Evolutionary conservation across 352 stramenopile genomes (phyloP).

Genomic region (Phytophthora pseudosyringae): DNA sequence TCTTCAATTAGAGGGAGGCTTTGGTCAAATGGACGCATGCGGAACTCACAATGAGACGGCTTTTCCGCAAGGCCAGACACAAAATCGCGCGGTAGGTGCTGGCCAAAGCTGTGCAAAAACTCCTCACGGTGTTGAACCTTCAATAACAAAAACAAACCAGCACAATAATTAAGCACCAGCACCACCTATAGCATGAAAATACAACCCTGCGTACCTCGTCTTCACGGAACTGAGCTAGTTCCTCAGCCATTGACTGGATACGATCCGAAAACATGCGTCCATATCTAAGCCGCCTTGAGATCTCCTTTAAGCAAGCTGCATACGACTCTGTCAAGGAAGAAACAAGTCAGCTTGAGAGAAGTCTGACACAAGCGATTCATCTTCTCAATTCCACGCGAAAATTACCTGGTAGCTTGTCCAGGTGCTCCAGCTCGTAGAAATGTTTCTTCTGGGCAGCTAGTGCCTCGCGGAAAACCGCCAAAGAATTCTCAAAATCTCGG

Average conservation of each 20-base stretch:
- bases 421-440: slow-evolving; percentile 86
- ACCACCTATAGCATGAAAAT: not conserved
- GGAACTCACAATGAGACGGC: slow-evolving; percentile 88
- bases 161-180: slow-evolving; percentile 14
- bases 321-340: slow-evolving; percentile 64
- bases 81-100: slow-evolving; percentile 86
- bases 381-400: not conserved
- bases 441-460: slow-evolving; percentile 81
- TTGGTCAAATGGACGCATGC: slow-evolving; percentile 89
- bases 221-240: slow-evolving; percentile 81
- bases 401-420: slow-evolving; percentile 79
- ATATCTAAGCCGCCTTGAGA: slow-evolving; percentile 75
- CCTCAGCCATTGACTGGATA: slow-evolving; percentile 88
- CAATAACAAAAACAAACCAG: not conserved
- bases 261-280: slow-evolving; percentile 76
- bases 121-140: slow-evolving; percentile 76
- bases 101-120: slow-evolving; percentile 78
- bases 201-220: slow-evolving; percentile 56
- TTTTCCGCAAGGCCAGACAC: slow-evolving; percentile 85
- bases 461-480: slow-evolving; percentile 82
- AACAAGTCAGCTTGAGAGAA: slow-evolving; percentile 1
- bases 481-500: slow-evolving; percentile 89
- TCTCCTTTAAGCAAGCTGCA: slow-evolving; percentile 77
- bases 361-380: not conserved
- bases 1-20: slow-evolving; percentile 71